phyloP scores from a whole-genome alignment of 2,329 filamentous ascomycete genomes.

The Saccharata proteae region DNA sequence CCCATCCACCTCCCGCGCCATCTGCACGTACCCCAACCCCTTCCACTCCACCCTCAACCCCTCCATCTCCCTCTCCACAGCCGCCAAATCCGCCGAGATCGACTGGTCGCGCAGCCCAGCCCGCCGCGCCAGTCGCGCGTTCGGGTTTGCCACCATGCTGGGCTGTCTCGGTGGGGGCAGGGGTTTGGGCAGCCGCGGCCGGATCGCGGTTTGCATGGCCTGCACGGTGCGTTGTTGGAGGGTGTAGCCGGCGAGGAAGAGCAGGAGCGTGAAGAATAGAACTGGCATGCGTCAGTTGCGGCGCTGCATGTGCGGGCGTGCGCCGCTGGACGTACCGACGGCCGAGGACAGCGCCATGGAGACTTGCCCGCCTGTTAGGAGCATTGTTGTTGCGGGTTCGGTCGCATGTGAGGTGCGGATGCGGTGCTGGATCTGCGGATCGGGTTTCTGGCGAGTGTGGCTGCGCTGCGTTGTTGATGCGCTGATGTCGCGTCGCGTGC shows the following conservation, averaged over 20 bases:
- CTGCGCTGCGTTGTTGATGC: too few relatives aligned
- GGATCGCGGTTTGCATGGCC: constrained; percentile 63
- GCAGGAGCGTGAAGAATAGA: constrained; percentile 62
- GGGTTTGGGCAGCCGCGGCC: constrained; percentile 35
- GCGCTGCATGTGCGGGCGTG: not conserved
- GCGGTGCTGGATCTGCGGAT: too few relatives aligned
- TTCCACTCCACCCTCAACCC: constrained; percentile 31
- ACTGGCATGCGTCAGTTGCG: constrained; percentile 32
- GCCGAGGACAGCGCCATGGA: constrained; percentile 52
- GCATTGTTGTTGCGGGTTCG: too few relatives aligned
- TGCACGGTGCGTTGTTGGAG: constrained; percentile 78
- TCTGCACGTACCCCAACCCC: constrained; percentile 34
- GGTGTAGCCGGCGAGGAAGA: constrained; percentile 80
- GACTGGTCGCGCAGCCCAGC: constrained; percentile 2
- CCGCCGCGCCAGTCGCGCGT: constrained; percentile 5
- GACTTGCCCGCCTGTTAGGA: constrained; percentile 60
- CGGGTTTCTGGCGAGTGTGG: too few relatives aligned
- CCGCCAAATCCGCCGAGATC: too few relatives aligned
- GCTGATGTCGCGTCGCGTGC: too few relatives aligned
- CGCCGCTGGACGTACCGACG: constrained; percentile 41
- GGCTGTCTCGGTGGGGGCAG: constrained; percentile 19
- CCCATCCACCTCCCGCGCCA: constrained; percentile 32
- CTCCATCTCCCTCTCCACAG: constrained; percentile 6
- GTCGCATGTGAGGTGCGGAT: too few relatives aligned
- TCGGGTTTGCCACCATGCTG: constrained; percentile 1